Conservation (phyloP, 495 filamentous ascomycete species). For the Xylaria cubensis region DNA sequence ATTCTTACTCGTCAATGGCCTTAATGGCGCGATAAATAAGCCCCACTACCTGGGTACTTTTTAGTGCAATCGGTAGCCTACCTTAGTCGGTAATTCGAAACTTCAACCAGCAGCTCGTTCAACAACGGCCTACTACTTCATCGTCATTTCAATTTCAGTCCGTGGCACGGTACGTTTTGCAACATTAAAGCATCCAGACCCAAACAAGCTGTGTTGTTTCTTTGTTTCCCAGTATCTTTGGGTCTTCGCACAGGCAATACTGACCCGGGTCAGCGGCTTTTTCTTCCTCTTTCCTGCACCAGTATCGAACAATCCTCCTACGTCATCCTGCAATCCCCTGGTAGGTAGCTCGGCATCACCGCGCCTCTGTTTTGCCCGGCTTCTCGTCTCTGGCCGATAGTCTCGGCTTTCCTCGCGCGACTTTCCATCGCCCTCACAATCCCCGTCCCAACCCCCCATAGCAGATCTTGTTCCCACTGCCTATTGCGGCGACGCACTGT, state of each 20-base stretch:
- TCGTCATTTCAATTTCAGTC: slow-evolving; percentile 3
- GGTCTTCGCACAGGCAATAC: background rate
- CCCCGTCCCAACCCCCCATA: slow-evolving; percentile 36
- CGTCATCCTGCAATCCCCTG: slow-evolving; percentile 18
- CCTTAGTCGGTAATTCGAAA: slow-evolving; percentile 4
- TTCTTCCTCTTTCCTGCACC: background rate
- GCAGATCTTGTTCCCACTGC: slow-evolving; percentile 36
- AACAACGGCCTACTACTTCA: background rate
- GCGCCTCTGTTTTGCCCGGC: slow-evolving; percentile 17
- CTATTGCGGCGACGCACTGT: slow-evolving; percentile 34
- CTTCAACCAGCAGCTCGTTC: background rate
- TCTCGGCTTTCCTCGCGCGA: slow-evolving; percentile 31
- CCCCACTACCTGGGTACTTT: background rate
- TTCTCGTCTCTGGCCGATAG: slow-evolving; percentile 22
- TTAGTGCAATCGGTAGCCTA: background rate
- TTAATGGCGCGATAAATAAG: slow-evolving; percentile 19
- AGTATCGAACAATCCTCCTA: slow-evolving; percentile 5
- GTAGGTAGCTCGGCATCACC: slow-evolving; percentile 25
- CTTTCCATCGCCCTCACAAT: slow-evolving; percentile 24
- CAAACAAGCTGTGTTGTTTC: background rate
- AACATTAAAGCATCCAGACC: background rate
- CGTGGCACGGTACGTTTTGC: background rate
- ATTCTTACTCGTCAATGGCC: slow-evolving; percentile 26
- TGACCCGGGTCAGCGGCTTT: background rate
- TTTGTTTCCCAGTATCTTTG: background rate